Percentiles rank a stretch among this genome's conserved stretches.
Conservation (phyloP, 192 early-diverging fungal genomes). For the Mortierella antarctica region DNA sequence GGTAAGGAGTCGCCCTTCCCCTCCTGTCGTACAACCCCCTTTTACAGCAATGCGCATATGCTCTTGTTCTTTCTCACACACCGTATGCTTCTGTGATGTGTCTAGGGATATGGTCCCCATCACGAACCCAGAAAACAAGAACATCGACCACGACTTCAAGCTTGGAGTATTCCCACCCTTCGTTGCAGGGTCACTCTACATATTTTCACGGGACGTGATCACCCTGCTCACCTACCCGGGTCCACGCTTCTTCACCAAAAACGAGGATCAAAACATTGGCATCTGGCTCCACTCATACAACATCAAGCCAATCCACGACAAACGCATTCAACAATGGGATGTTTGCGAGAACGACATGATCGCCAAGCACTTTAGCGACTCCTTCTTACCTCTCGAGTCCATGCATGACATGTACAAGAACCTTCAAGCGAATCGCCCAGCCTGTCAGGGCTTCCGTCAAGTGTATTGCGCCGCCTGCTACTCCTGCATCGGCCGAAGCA, state of each 20-base stretch:
- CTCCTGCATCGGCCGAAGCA: constrained; percentile 59
- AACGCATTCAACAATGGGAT: constrained; percentile 69
- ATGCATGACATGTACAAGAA: constrained; percentile 71
- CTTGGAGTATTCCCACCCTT: constrained; percentile 70
- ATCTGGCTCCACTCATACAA: constrained; percentile 72
- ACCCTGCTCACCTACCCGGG: constrained; percentile 60
- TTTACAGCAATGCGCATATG: neutral
- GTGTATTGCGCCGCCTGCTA: constrained; percentile 67
- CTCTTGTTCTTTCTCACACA: neutral
- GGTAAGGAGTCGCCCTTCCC: constrained; percentile 44
- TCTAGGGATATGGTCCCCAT: constrained; percentile 69
- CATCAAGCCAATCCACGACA: constrained; percentile 67
- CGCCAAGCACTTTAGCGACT: constrained; percentile 68
- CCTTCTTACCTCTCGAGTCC: constrained; percentile 49
- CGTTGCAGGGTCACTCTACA: constrained; percentile 70
- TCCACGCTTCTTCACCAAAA: constrained; percentile 64
- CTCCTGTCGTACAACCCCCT: neutral
- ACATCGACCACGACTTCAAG: constrained; percentile 58
- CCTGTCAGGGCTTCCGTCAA: constrained; percentile 66
- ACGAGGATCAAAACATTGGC: constrained; percentile 70
- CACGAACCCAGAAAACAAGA: constrained; percentile 63
- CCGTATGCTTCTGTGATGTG: neutral
- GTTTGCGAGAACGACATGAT: constrained; percentile 74
- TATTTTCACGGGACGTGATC: constrained; percentile 67
- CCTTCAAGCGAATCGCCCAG: constrained; percentile 47